Conservation (phyloP, 306 rosid species). For the Prunus dulcis region DNA sequence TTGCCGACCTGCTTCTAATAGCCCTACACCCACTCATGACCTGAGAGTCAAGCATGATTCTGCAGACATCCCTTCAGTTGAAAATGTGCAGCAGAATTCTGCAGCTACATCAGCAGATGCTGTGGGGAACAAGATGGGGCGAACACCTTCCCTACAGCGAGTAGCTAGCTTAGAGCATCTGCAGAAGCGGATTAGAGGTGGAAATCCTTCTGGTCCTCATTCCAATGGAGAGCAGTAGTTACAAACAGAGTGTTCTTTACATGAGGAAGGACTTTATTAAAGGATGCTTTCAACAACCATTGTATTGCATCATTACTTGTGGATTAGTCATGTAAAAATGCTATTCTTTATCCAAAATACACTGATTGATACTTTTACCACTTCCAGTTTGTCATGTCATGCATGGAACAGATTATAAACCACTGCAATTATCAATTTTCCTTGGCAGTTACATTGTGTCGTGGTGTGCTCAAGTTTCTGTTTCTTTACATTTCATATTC, state of each 20-base stretch:
- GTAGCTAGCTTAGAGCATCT: slow-evolving; percentile 97
- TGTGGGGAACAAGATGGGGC: slow-evolving; percentile 49
- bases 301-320: slow-evolving; percentile 18
- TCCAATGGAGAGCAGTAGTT: slow-evolving; percentile 50
- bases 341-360: not conserved
- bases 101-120: slow-evolving; percentile 29
- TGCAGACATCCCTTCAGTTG: slow-evolving; percentile 44
- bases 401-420: not conserved
- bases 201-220: slow-evolving; percentile 30
- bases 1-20: slow-evolving; percentile 41
- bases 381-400: not conserved
- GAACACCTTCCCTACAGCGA: slow-evolving; percentile 57
- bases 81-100: slow-evolving; percentile 42
- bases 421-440: not conserved
- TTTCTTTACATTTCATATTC: not conserved
- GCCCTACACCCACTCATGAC: slow-evolving; percentile 38
- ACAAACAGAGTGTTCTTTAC: slow-evolving; percentile 7
- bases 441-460: not conserved
- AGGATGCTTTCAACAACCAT: slow-evolving; percentile 13
- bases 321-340: slow-evolving; percentile 14
- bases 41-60: slow-evolving; percentile 36
- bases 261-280: slow-evolving; percentile 9
- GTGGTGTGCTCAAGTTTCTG: not conserved
- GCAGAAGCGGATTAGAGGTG: slow-evolving; percentile 73
- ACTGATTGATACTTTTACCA: not conserved